A percentile compares a stretch with the other conserved stretches of the same genome.
Evolutionary conservation across 371 early-diverging fungal genomes (phyloP).

Genomic region (Zancudomyces culisetae): DNA sequence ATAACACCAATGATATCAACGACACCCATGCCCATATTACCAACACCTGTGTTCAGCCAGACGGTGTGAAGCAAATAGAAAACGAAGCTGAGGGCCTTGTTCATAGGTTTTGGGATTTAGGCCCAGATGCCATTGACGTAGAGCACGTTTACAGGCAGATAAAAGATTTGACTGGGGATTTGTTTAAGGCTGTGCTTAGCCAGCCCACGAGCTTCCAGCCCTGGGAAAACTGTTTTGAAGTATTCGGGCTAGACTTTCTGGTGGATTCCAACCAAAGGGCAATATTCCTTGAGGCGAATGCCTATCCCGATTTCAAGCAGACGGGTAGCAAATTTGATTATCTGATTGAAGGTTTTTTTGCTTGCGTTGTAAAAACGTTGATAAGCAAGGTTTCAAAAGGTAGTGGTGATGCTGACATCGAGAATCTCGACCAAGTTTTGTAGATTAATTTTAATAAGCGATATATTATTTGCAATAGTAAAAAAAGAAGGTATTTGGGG

Average conservation of each 20-base stretch:
- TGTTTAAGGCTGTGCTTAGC: slow-evolving; percentile 36
- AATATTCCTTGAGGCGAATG: slow-evolving; percentile 45
- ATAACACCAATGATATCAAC: slow-evolving; percentile 22
- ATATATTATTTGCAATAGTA: too few species aligned
- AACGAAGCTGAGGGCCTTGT: slow-evolving; percentile 30
- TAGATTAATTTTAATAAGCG: too few species aligned
- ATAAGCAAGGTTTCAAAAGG: too few species aligned
- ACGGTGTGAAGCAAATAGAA: slow-evolving; percentile 31
- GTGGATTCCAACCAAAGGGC: slow-evolving; percentile 33
- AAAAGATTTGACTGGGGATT: slow-evolving; percentile 30
- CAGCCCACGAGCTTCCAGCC: slow-evolving; percentile 49
- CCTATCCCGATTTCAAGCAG: slow-evolving; percentile 56
- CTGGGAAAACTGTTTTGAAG: slow-evolving; percentile 42
- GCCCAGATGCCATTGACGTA: slow-evolving; percentile 14
- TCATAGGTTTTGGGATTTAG: slow-evolving; percentile 36
- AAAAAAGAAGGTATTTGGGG: too few species aligned
- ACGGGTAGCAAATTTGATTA: slow-evolving; percentile 35
- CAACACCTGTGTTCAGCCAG: slow-evolving; percentile 48
- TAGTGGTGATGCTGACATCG: too few species aligned
- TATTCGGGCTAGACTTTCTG: slow-evolving; percentile 51
- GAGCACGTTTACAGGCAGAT: slow-evolving; percentile 34
- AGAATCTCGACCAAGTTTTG: too few species aligned
- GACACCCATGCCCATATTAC: slow-evolving; percentile 40
- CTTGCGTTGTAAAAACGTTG: too few species aligned
- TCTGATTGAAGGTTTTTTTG: slow-evolving; percentile 38